Conservation (phyloP, 106 monocot genomes). For the Apostasia ramifera region DNA sequence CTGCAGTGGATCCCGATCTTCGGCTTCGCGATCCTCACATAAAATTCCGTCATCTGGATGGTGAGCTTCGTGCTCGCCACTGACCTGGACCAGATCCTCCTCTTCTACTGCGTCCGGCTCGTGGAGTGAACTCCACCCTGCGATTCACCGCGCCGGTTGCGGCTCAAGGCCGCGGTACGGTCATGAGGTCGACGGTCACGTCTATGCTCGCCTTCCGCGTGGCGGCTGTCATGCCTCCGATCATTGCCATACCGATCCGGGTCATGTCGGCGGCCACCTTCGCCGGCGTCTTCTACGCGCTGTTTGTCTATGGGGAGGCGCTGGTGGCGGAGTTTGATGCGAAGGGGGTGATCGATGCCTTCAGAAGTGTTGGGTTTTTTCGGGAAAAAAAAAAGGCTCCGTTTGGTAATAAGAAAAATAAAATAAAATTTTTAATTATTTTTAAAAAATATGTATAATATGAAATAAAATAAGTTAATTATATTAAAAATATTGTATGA, state of each 20-base stretch:
- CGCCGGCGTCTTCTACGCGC: conserved; percentile 20
- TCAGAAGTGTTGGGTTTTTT: too few relatives aligned
- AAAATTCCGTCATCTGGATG: conserved; percentile 10
- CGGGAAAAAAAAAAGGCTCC: too few relatives aligned
- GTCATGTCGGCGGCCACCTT: conserved; percentile 8
- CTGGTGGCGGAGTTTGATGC: neutral
- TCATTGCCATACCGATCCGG: conserved; percentile 9
- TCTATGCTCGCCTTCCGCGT: conserved; percentile 25
- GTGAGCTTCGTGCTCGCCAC: conserved; percentile 19
- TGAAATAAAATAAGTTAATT: too few relatives aligned
- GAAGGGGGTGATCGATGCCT: neutral
- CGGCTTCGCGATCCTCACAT: conserved; percentile 21
- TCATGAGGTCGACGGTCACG: conserved; percentile 16
- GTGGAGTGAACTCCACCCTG: conserved; percentile 7
- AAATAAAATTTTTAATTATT: too few relatives aligned
- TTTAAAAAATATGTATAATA: too few relatives aligned
- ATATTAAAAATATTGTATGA: too few relatives aligned
- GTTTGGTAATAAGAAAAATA: too few relatives aligned
- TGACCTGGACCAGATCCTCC: conserved; percentile 10
- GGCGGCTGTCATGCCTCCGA: conserved; percentile 14
- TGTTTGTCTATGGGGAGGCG: conserved; percentile 14
- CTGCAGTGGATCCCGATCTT: neutral
- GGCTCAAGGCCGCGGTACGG: conserved; percentile 18
- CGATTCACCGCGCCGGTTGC: neutral
- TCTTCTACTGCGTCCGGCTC: conserved; percentile 26